phyloP scores from a whole-genome alignment of 2,329 filamentous ascomycete genomes.

The Plectosphaerella cucumerina region DNA sequence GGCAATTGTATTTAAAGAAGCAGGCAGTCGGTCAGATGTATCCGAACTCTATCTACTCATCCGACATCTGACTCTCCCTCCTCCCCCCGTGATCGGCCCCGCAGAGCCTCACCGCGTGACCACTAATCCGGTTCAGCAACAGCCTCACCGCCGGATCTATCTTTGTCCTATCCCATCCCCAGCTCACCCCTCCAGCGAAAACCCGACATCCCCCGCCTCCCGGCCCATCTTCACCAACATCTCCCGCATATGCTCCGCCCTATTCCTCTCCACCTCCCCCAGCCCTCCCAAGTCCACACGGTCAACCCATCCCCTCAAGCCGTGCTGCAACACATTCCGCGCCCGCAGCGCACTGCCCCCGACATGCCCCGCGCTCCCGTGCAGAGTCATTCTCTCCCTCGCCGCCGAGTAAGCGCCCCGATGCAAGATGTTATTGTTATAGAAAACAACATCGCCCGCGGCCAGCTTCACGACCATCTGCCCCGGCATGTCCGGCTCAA shows the following conservation, averaged over 20 bases:
- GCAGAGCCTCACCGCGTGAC: background rate
- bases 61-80: too few species aligned
- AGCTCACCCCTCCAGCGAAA: slow-evolving; percentile 43
- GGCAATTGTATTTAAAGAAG: too few species aligned
- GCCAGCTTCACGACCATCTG: slow-evolving; percentile 63
- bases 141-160: background rate
- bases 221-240: slow-evolving; percentile 59
- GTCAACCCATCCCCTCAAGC: slow-evolving; percentile 62
- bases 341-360: slow-evolving; percentile 53
- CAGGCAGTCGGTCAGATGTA: too few species aligned
- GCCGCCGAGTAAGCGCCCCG: slow-evolving; percentile 58
- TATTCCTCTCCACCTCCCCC: slow-evolving; percentile 33
- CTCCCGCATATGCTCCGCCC: slow-evolving; percentile 61
- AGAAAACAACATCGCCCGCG: slow-evolving; percentile 79
- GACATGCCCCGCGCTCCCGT: slow-evolving; percentile 65
- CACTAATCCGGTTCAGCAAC: too few species aligned
- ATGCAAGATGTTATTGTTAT: slow-evolving; percentile 86
- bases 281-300: slow-evolving; percentile 50
- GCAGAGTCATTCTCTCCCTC: slow-evolving; percentile 65
- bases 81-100: background rate
- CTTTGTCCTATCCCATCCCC: background rate
- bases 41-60: too few species aligned
- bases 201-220: slow-evolving; percentile 59
- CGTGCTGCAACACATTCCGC: slow-evolving; percentile 72
- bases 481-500: slow-evolving; percentile 54